Evolutionary conservation across 371 early-diverging fungal species (phyloP), one percentile per base, ranked within the genome.

Genomic region (Mucor lusitanicus): DNA sequence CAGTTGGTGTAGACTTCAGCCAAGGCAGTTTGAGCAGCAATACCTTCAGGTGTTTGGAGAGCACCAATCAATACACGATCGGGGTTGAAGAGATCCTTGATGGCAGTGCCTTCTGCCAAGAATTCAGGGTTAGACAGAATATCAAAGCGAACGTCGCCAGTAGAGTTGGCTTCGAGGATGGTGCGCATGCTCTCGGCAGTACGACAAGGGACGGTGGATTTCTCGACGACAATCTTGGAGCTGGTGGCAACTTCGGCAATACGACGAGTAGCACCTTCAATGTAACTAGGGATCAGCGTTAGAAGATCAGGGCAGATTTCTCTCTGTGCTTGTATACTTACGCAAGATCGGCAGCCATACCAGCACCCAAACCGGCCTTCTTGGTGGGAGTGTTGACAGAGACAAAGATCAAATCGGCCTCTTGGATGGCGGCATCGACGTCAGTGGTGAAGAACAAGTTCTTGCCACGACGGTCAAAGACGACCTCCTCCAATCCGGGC

Each of bases 101-200:
- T 89, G 46, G 97, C 96, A 35, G 96, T 95, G 60, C 97, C 98
- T 77, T 97, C 98, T 64, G 96, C 95, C 76, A 97, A 88, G 81
- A 97, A 97, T 82, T 97, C 98, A 35, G 98, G 98, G 85, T 97
- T 97, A 54, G 96, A 94, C 56, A 97, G 85, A 67, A 97, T 95
- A 60, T 92, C 91, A 70, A 97, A 96, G 27, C 81, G 84, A 39
- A 95, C 87, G 44, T 85, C 85, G 35, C 79, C 81, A 58, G 80
- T 86, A 17, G 88, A 90, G 83, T 95, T 93, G 56, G 94, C 89
- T 62, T 93, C 92, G 25, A 97, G 86, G 59, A 95, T 96, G 37
- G 89, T 87, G 64, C 94, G 89, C 89, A 97, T 93, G 75, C 87
- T 84, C 70, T 94, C 92, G 42, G 96, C 95, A 42, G 97, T 96